Conservation (phyloP, 2,329 filamentous ascomycete genomes). For the Ascocoryne sarcoides region DNA sequence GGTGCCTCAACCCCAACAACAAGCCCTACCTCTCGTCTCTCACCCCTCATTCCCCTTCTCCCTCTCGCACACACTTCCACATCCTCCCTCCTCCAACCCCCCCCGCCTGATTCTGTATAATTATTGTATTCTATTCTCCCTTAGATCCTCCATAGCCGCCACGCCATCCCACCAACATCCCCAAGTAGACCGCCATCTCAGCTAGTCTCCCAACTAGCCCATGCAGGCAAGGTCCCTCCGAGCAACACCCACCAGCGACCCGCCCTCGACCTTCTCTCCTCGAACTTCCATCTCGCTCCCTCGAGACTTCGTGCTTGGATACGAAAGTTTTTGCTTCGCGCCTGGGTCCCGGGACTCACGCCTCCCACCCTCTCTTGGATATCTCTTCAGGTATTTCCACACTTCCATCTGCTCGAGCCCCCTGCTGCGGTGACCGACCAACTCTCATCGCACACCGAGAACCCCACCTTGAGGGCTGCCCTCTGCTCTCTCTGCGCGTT, state of each 20-base stretch:
- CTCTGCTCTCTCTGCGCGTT: neutral
- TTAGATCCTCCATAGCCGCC: neutral
- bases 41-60: neutral
- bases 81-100: no score
- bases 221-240: no score
- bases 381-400: slow-evolving; percentile 5
- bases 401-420: neutral
- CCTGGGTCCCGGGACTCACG: slow-evolving; percentile 13
- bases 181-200: no score
- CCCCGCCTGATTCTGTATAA: no score
- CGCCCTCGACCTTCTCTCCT: no score
- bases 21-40: neutral
- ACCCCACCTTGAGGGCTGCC: slow-evolving; percentile 17
- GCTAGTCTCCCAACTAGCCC: no score
- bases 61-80: no score
- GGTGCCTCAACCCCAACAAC: no score
- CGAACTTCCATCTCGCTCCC: no score
- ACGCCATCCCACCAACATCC: neutral
- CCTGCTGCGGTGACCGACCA: neutral
- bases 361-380: slow-evolving; percentile 10
- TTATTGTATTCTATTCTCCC: neutral
- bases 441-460: slow-evolving; percentile 4
- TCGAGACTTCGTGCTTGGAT: slow-evolving; percentile 9
- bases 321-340: slow-evolving; percentile 11
- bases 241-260: no score